These are phyloP conservation scores for Corylus americana DNA, from an alignment of 306 rosid genomes.

Conservation along the genomic window DNA sequence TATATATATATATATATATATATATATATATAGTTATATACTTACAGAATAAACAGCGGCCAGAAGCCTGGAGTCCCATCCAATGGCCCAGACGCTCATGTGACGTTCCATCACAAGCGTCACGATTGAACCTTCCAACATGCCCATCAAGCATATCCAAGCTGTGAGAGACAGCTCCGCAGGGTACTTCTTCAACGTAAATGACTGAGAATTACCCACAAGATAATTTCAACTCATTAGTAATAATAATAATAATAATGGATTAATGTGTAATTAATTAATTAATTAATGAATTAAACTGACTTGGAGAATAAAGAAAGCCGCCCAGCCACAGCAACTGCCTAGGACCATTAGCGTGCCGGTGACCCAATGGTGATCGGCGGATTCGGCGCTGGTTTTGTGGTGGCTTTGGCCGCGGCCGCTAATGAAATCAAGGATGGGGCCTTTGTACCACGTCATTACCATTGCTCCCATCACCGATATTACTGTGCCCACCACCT, in stretches of 20 bases:
- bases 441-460: slow-evolving; percentile 97
- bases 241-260: too few relatives aligned
- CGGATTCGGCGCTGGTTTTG: slow-evolving; percentile 32
- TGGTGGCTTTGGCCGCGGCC: slow-evolving; percentile 38
- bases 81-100: slow-evolving; percentile 73
- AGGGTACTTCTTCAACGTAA: slow-evolving; percentile 88
- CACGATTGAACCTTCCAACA: slow-evolving; percentile 73
- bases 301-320: slow-evolving; percentile 94
- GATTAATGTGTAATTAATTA: background rate
- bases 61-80: slow-evolving; percentile 98
- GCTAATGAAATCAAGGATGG: slow-evolving; percentile 54
- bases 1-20: too few relatives aligned
- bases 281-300: background rate
- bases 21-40: background rate
- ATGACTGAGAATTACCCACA: slow-evolving; percentile 44
- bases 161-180: slow-evolving; percentile 94
- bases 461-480: slow-evolving; percentile 94
- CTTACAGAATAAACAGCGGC: slow-evolving; percentile 95
- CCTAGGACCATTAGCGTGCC: slow-evolving; percentile 71
- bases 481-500: slow-evolving; percentile 76
- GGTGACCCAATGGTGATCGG: slow-evolving; percentile 62
- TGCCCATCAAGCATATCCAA: slow-evolving; percentile 76
- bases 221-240: too few relatives aligned
- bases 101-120: slow-evolving; percentile 67
- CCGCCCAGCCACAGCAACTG: slow-evolving; percentile 80